Evolutionary conservation across 1,284 basidiomycete species (phyloP).

Genomic region (Inonotus obliquus): DNA sequence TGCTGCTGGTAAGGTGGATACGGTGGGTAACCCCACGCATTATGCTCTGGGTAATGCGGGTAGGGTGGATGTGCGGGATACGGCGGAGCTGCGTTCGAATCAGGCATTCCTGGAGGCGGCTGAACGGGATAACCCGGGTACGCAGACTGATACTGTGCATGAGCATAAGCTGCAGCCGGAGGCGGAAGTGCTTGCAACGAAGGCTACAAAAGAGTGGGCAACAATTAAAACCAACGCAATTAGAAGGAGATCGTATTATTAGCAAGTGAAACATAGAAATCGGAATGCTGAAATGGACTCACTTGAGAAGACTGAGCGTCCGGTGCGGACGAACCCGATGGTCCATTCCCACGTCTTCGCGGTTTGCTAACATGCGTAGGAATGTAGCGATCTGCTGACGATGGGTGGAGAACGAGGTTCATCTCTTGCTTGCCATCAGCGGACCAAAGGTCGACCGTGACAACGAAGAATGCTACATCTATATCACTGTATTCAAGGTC

Average conservation of each 20-base stretch:
- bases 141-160: slow-evolving; percentile 13
- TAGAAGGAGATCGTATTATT: background rate
- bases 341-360: slow-evolving; percentile 38
- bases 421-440: slow-evolving; percentile 74
- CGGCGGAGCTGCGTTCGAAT: slow-evolving; percentile 4
- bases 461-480: slow-evolving; percentile 81
- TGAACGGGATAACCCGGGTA: slow-evolving; percentile 12
- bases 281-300: background rate
- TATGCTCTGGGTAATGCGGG: slow-evolving; percentile 11
- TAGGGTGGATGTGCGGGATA: slow-evolving; percentile 5
- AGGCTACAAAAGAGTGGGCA: background rate
- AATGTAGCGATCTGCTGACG: slow-evolving; percentile 66
- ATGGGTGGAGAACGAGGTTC: slow-evolving; percentile 84
- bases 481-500: slow-evolving; percentile 54
- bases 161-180: slow-evolving; percentile 15
- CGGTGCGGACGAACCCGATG: slow-evolving; percentile 2
- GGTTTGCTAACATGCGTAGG: slow-evolving; percentile 50
- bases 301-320: slow-evolving; percentile 16
- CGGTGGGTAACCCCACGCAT: slow-evolving; percentile 16
- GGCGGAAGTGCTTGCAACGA: slow-evolving; percentile 15
- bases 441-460: slow-evolving; percentile 87
- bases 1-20: slow-evolving; percentile 10
- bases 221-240: background rate
- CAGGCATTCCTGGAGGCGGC: slow-evolving; percentile 3
- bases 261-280: background rate